A percentile compares a stretch with the other conserved stretches of the same genome.
Evolutionary conservation across 1,284 basidiomycete genomes (phyloP).

Genomic region (Microbotryum saponariae): DNA sequence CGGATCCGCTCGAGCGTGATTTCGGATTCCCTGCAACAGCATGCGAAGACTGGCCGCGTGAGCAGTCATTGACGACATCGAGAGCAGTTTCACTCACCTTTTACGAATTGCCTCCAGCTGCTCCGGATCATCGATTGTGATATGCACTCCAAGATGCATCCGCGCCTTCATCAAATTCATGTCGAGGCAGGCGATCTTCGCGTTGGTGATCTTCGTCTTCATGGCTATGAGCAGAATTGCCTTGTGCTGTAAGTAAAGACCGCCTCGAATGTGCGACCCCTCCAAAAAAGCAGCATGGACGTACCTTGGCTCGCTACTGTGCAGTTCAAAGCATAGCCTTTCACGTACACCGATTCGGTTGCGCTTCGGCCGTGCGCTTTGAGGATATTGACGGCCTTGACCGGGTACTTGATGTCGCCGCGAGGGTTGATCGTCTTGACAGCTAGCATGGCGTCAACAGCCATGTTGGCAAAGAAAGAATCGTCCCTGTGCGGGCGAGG

Average conservation of each 20-base stretch:
- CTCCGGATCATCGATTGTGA: conserved; percentile 92
- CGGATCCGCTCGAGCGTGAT: conserved; percentile 93
- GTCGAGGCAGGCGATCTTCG: conserved; percentile 97
- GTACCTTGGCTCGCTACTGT: conserved; percentile 95
- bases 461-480: conserved; percentile 95
- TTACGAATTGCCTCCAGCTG: conserved; percentile 95
- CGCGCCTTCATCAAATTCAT: conserved; percentile 96
- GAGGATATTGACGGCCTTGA: conserved; percentile 98
- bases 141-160: conserved; percentile 97
- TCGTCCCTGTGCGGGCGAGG: conserved; percentile 63
- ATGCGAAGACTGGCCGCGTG: conserved; percentile 8
- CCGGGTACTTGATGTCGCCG: conserved; percentile 97
- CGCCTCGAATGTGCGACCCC: not conserved
- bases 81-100: conserved; percentile 51
- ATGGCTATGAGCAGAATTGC: conserved; percentile 57
- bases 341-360: conserved; percentile 87
- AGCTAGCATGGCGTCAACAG: conserved; percentile 96
- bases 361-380: conserved; percentile 97
- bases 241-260: not conserved
- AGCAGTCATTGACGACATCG: not conserved
- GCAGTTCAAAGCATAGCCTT: conserved; percentile 97
- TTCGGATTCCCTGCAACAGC: conserved; percentile 68
- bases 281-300: conserved; percentile 27
- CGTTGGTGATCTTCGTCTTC: conserved; percentile 87
- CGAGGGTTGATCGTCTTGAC: conserved; percentile 91